Percentiles rank a stretch among this genome's conserved stretches.
phyloP scores from a whole-genome alignment of 2,329 filamentous ascomycete species.

The Fusarium sp. region DNA sequence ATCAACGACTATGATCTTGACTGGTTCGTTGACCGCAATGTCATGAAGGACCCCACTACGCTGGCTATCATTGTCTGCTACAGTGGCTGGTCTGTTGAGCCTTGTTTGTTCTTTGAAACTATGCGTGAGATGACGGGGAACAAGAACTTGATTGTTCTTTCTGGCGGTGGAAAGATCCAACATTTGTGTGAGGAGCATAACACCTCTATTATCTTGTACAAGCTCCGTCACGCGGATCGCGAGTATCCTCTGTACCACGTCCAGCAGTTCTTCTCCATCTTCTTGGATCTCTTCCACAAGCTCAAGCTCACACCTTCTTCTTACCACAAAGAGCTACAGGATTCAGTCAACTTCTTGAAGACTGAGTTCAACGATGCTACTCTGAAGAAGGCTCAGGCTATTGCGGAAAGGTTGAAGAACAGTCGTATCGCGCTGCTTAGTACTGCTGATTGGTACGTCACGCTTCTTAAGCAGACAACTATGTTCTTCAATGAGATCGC shows the following conservation, averaged over 20 bases:
- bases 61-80: not conserved
- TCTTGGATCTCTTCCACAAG: not conserved
- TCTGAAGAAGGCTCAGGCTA: not conserved
- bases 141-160: not conserved
- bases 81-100: not conserved
- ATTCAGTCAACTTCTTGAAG: not conserved
- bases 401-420: not conserved
- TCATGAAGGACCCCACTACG: not conserved
- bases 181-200: not conserved
- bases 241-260: not conserved
- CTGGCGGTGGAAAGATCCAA: not conserved
- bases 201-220: not conserved
- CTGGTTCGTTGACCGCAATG: not conserved
- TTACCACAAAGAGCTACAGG: not conserved
- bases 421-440: not conserved
- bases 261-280: not conserved
- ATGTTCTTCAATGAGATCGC: slow-evolving; percentile 1
- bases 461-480: not conserved
- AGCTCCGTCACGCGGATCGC: not conserved
- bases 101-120: not conserved
- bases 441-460: not conserved
- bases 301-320: not conserved
- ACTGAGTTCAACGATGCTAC: not conserved
- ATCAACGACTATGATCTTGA: not conserved
- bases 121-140: not conserved